These are phyloP conservation scores for Lactuca sativa DNA, from an alignment of 129 eudicot species.

Conservation along the genomic window DNA sequence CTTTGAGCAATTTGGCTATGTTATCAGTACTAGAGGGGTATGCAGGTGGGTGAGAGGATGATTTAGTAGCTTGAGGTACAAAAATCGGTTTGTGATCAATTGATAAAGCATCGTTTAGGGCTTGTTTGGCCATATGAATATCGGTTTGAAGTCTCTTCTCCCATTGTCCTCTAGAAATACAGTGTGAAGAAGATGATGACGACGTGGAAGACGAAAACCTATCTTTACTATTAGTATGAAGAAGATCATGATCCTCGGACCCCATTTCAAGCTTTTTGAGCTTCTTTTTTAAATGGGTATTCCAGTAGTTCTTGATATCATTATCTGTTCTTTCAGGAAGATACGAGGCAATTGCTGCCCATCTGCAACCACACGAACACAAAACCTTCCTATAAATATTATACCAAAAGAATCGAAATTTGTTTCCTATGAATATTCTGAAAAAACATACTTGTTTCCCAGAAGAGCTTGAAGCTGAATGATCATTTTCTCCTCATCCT, in stretches of 20 bases:
- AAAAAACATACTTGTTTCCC: constrained; percentile 68
- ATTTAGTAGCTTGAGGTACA: background rate
- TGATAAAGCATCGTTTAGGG: constrained; percentile 58
- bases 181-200: constrained; percentile 43
- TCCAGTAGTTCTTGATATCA: constrained; percentile 71
- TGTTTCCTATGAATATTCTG: background rate
- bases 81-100: constrained; percentile 31
- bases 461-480: constrained; percentile 87
- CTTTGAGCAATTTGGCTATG: constrained; percentile 70
- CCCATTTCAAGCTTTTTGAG: constrained; percentile 52
- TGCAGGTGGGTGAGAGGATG: constrained; percentile 22
- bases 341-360: constrained; percentile 82
- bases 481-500: constrained; percentile 83
- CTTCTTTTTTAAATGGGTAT: constrained; percentile 62
- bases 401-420: background rate
- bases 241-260: constrained; percentile 10
- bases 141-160: constrained; percentile 61
- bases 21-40: constrained; percentile 75
- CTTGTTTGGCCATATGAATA: constrained; percentile 62
- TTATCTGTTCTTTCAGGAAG: constrained; percentile 77
- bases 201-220: constrained; percentile 36
- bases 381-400: background rate
- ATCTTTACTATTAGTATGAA: constrained; percentile 20
- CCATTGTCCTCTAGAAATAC: constrained; percentile 65
- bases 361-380: constrained; percentile 38